Evolutionary conservation across 176 grass and related monocot species (phyloP), one percentile per base, ranked within the genome.

Genomic region (Ampelocalamus luodianensis): DNA sequence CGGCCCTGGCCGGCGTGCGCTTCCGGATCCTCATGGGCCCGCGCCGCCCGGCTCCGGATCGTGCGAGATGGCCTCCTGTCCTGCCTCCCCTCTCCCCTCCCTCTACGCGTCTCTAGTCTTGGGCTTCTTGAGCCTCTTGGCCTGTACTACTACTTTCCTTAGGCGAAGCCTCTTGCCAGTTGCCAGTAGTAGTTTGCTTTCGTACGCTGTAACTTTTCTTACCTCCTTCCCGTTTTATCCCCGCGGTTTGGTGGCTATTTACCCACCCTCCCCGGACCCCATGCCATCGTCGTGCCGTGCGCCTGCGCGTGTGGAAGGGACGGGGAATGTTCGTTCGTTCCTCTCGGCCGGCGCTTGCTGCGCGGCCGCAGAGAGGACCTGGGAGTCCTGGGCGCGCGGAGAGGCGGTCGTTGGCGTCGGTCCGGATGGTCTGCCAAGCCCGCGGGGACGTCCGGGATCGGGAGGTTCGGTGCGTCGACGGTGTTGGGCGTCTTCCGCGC

Each of bases 21-120:
- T 87, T 90, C 10, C 88, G 72, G 84, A 87, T 90, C 66, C 84
- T 86, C 88, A 90, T 90, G 75, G 20, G 12, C 54, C 11, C 43
- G 12, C 4, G 23, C 37, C 36, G 16, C 12, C 9, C 1, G 66
- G 45, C 45, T 51, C 32, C 53, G 53, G 74, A 77, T 59, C 22
- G 24, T 17, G 70, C 45, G 71, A 38, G 32, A 22, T 22, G 34
- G 34, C 8, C 26, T 12, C 10, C 65, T 39, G 27, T 55, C 11
- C 17, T 22, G 13, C 17, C 3, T 36, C 54, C 23, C 56, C 10
- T 32, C 22, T 10, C 23, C 13, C 34, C 34, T 58, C 11, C 16
- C 32, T 66, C 43, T 24, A 27, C 24, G 70, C 70, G 70, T 29
- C 44, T 40, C 74, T 23, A 2, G 11, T 29, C 39, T 16, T 18